Evolutionary conservation across 768 basidiomycete species (phyloP).

Genomic region (Rhizopogon vulgaris): DNA sequence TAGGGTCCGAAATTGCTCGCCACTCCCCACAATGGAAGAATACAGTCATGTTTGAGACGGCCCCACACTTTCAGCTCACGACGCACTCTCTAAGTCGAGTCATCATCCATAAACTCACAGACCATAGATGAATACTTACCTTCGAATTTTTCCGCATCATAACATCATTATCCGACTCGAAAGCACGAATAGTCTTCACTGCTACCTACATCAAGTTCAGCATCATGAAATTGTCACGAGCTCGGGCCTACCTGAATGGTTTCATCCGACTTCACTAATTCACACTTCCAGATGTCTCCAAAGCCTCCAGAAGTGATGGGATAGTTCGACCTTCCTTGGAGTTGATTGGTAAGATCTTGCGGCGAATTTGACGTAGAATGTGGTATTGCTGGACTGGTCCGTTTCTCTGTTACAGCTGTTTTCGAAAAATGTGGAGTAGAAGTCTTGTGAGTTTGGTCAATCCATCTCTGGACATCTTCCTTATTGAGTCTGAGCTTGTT

Average conservation of each 20-base stretch:
- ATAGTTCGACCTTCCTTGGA: neutral
- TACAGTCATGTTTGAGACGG: conserved; percentile 9
- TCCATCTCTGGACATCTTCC: too few relatives aligned
- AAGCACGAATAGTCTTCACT: neutral
- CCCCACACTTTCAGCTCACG: conserved; percentile 17
- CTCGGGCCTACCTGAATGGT: neutral
- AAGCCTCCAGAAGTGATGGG: neutral
- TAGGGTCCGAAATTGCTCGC: conserved; percentile 13
- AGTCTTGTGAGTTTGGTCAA: too few relatives aligned
- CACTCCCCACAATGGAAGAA: conserved; percentile 13
- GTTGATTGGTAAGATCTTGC: neutral
- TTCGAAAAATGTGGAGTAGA: too few relatives aligned
- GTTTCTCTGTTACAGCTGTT: too few relatives aligned
- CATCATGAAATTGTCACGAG: neutral
- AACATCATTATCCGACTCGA: neutral
- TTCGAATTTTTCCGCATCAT: neutral
- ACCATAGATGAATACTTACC: neutral
- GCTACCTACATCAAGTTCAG: neutral
- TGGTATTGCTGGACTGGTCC: too few relatives aligned
- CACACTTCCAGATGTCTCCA: conserved; percentile 2
- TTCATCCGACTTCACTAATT: conserved; percentile 10
- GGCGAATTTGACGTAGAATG: too few relatives aligned
- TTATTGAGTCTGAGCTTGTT: too few relatives aligned
- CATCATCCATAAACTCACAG: neutral
- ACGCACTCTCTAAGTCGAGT: conserved; percentile 16